phyloP scores from a whole-genome alignment of 257 asterid species.

The Nicotiana otophora region DNA sequence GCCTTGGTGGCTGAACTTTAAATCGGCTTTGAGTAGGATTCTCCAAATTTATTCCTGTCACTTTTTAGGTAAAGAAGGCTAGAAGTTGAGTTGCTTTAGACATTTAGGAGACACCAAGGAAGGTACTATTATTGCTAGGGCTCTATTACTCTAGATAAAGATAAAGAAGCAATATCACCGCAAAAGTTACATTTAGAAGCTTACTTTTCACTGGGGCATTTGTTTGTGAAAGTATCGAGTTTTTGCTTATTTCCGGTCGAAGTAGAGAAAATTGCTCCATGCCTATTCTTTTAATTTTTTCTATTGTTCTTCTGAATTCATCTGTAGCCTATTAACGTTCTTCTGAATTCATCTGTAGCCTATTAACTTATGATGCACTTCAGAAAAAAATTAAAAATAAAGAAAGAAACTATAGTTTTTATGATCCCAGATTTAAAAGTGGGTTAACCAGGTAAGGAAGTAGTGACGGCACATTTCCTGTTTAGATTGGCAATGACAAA shows the following conservation, averaged over 20 bases:
- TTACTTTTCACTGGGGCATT: neutral
- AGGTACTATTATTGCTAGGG: neutral
- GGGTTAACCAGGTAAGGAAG: neutral
- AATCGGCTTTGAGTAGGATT: neutral
- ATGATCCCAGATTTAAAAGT: neutral
- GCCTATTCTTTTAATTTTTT: neutral
- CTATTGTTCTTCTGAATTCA: neutral
- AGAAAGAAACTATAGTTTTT: neutral
- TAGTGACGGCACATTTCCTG: neutral
- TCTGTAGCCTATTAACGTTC: neutral
- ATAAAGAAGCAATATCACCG: neutral
- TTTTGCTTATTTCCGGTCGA: neutral
- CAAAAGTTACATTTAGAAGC: neutral
- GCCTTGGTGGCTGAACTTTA: neutral
- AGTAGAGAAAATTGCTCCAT: neutral
- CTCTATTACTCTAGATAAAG: neutral
- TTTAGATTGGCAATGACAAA: neutral
- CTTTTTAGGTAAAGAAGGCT: neutral
- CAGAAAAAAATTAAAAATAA: neutral
- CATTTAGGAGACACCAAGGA: neutral
- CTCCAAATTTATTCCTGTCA: neutral
- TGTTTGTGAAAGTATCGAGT: neutral
- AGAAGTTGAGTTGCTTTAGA: neutral
- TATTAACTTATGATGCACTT: neutral
- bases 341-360: neutral